A percentile compares a stretch with the other conserved stretches of the same genome.
Evolutionary conservation across 768 basidiomycete genomes (phyloP).

Genomic region (Glaciozyma antarctica): DNA sequence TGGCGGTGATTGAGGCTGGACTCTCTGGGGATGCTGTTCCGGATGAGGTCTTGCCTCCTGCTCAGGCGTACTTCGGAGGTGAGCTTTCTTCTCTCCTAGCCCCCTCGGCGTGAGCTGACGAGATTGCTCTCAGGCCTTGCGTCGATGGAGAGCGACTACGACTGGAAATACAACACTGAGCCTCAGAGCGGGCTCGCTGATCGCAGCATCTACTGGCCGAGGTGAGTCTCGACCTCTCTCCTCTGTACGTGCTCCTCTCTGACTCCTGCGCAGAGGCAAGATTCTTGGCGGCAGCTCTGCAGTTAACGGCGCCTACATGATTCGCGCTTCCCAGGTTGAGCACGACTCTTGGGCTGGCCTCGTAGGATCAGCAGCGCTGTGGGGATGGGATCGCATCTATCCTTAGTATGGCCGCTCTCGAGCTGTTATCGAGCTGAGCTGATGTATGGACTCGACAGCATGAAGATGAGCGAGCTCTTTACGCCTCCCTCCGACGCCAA

Average conservation of each 20-base stretch:
- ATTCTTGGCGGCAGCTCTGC: slow-evolving; percentile 35
- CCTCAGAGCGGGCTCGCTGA: slow-evolving; percentile 24
- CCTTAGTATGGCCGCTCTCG: slow-evolving; percentile 6
- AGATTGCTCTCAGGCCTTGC: slow-evolving; percentile 24
- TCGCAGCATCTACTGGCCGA: slow-evolving; percentile 33
- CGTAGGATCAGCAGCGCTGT: slow-evolving; percentile 12
- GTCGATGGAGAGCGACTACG: slow-evolving; percentile 16
- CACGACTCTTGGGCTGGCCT: slow-evolving; percentile 34
- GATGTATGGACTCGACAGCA: not conserved
- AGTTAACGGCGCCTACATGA: slow-evolving; percentile 35
- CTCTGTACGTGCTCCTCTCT: not conserved
- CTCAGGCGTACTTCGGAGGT: slow-evolving; percentile 21
- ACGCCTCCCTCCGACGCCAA: slow-evolving; percentile 38
- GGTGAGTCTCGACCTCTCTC: slow-evolving; percentile 7
- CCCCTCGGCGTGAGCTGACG: not conserved
- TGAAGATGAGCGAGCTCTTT: slow-evolving; percentile 40
- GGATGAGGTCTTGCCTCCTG: slow-evolving; percentile 27
- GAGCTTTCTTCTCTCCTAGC: not conserved
- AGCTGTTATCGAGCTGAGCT: not conserved
- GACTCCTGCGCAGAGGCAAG: slow-evolving; percentile 28
- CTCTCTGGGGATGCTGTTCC: slow-evolving; percentile 21
- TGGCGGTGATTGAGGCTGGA: slow-evolving; percentile 39
- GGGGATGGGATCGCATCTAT: slow-evolving; percentile 35
- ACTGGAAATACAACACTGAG: slow-evolving; percentile 35
- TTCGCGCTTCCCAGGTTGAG: slow-evolving; percentile 27